Conservation (phyloP, 2,329 filamentous ascomycete species). For the Grosmannia penicillata region DNA sequence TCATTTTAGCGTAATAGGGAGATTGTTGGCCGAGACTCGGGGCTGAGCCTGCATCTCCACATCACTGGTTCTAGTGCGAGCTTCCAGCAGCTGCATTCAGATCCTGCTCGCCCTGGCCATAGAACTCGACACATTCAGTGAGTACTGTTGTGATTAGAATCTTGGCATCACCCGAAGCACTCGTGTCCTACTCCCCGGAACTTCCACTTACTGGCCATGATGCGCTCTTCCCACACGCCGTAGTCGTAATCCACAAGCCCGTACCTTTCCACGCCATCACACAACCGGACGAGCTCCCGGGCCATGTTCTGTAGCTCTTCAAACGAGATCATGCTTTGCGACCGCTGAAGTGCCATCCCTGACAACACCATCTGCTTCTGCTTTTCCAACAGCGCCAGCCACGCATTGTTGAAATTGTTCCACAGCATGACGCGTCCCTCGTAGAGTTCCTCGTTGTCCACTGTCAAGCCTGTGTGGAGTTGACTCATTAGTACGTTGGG, state of each 20-base stretch:
- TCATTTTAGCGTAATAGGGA: too few relatives aligned
- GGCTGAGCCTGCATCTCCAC: too few relatives aligned
- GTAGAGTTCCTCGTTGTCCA: slow-evolving; percentile 66
- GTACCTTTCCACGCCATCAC: slow-evolving; percentile 75
- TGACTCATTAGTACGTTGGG: background rate
- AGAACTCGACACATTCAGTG: background rate
- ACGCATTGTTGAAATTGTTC: slow-evolving; percentile 89
- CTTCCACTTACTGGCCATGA: slow-evolving; percentile 66
- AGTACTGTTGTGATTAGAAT: background rate
- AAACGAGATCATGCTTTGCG: slow-evolving; percentile 49
- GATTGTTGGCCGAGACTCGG: too few relatives aligned
- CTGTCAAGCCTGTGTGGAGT: slow-evolving; percentile 52
- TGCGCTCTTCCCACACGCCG: slow-evolving; percentile 90
- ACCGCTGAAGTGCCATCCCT: slow-evolving; percentile 39
- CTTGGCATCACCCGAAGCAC: background rate
- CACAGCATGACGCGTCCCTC: slow-evolving; percentile 69
- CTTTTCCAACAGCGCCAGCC: slow-evolving; percentile 69
- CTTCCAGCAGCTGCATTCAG: background rate
- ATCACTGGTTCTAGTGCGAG: too few relatives aligned
- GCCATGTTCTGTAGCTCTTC: slow-evolving; percentile 66
- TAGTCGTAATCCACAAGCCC: slow-evolving; percentile 97
- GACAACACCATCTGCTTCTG: slow-evolving; percentile 63
- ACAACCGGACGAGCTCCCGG: slow-evolving; percentile 65
- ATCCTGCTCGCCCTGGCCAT: background rate
- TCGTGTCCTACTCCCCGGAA: too few relatives aligned